A percentile compares a stretch with the other conserved stretches of the same genome.
Conservation (phyloP, 768 basidiomycete species). For the Pleurotus sapidus region DNA sequence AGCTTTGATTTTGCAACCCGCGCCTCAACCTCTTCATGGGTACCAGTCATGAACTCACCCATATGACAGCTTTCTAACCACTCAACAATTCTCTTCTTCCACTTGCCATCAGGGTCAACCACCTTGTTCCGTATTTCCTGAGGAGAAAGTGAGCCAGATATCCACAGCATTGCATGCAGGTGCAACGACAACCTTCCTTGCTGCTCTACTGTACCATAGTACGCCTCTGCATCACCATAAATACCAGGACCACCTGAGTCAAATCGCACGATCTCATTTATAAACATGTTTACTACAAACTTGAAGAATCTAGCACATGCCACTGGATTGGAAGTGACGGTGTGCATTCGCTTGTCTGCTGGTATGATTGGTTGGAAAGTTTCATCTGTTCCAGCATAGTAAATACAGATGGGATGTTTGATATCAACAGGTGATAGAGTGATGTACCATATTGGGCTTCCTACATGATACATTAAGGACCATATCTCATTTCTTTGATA, state of each 20-base stretch:
- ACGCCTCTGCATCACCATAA: slow-evolving; percentile 25
- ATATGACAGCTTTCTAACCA: slow-evolving; percentile 21
- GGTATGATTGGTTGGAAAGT: slow-evolving; percentile 16
- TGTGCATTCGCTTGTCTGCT: slow-evolving; percentile 1
- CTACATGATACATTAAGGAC: neutral
- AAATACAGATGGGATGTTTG: slow-evolving; percentile 18
- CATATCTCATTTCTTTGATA: slow-evolving; percentile 1
- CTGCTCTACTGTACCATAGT: slow-evolving; percentile 38
- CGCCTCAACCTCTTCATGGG: slow-evolving; percentile 17
- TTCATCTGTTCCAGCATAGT: slow-evolving; percentile 24
- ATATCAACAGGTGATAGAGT: neutral
- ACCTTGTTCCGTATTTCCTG: slow-evolving; percentile 27
- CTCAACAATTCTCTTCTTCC: slow-evolving; percentile 13
- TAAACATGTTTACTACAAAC: slow-evolving; percentile 23
- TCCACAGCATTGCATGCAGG: slow-evolving; percentile 33
- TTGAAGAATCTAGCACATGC: slow-evolving; percentile 29
- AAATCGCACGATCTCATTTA: slow-evolving; percentile 25
- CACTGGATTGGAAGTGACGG: slow-evolving; percentile 20
- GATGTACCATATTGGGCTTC: neutral
- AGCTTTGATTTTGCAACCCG: neutral
- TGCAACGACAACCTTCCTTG: slow-evolving; percentile 35
- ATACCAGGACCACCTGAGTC: slow-evolving; percentile 15
- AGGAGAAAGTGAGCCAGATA: slow-evolving; percentile 20
- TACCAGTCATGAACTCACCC: slow-evolving; percentile 26
- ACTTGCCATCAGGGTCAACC: no score